Evolutionary conservation across 2,329 filamentous ascomycete species (phyloP), one percentile per base, ranked within the genome.

Genomic region (Xylariaceae sp.): DNA sequence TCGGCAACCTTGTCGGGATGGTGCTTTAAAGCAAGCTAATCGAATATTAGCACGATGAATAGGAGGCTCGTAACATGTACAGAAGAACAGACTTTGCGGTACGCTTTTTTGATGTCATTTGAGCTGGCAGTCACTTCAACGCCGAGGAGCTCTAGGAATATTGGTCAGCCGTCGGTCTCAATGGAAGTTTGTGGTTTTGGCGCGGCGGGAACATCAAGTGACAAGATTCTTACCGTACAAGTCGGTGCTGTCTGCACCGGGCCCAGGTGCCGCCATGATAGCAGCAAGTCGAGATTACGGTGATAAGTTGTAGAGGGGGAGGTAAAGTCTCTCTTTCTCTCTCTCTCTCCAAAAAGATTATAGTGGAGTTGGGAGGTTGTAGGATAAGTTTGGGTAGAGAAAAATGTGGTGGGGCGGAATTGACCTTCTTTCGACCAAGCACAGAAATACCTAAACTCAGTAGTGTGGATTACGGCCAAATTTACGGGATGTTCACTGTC

Each of bases 1-100:
- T 94, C 91, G 67, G 92, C 82, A 55, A 96, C 95, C 79, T 99
- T 99, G 79, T 99, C 95, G 43, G 95, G 95, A 72, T 99, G 95
- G 71, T 92, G 90, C 73, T 87, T 85, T 51, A 97, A 83, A 11
- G 94, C 92, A 63, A 92, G 88, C 92, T 96, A 67, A 19, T 26
- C 54, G 16, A 34, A n/a, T 40, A n/a, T 53, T 48, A 56, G 59
- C 37, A 48, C 33, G 31, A 39, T 34, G 16, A 54, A 34, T 16
- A 24, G 16, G 28, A 37, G 28, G 11, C 1, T 23, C 12, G 36
- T 17, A 12, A 8, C 9, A 36, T 61, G 50, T 6, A 4, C 41
- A 49, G 36, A 45, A 29, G 52, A 53, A 40, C 56, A 67, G 67
- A 93, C 93, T 85, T 96, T 97, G 78, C 94, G 90, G 78, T 97